Percentiles rank a stretch among this genome's conserved stretches.
Conservation (phyloP, 1,284 basidiomycete species). For the Chondrostereum purpureum region DNA sequence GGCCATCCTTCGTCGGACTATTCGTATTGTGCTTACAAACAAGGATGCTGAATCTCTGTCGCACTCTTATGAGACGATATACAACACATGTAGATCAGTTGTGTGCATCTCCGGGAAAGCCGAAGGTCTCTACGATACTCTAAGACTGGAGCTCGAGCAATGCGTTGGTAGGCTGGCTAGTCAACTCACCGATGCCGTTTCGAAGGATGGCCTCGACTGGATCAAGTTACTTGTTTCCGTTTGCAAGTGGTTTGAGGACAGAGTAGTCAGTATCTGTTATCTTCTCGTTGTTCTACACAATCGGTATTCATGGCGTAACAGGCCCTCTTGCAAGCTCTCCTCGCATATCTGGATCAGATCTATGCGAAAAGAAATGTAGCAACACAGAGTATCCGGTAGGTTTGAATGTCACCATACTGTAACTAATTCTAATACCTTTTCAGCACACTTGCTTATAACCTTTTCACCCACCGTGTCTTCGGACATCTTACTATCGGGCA, state of each 20-base stretch:
- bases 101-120: conserved; percentile 47
- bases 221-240: conserved; percentile 41
- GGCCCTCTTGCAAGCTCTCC: conserved; percentile 47
- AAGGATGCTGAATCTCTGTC: conserved; percentile 27
- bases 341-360: conserved; percentile 59
- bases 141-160: conserved; percentile 50
- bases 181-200: conserved; percentile 24
- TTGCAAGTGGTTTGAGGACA: conserved; percentile 58
- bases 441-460: conserved; percentile 47
- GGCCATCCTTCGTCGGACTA: conserved; percentile 23
- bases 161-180: conserved; percentile 34
- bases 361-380: conserved; percentile 37
- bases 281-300: neutral
- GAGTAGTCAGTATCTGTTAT: conserved; percentile 40
- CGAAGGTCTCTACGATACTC: conserved; percentile 42
- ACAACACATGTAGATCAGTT: conserved; percentile 44
- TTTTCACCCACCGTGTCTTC: conserved; percentile 48
- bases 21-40: conserved; percentile 37
- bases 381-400: conserved; percentile 36
- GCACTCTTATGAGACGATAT: conserved; percentile 50
- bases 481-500: conserved; percentile 37
- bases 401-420: neutral
- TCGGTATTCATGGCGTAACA: too few relatives aligned
- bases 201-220: conserved; percentile 37
- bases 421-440: neutral